These are phyloP conservation scores for Erysimum cheiri DNA, from an alignment of 441 rosid genomes.

Conservation along the genomic window DNA sequence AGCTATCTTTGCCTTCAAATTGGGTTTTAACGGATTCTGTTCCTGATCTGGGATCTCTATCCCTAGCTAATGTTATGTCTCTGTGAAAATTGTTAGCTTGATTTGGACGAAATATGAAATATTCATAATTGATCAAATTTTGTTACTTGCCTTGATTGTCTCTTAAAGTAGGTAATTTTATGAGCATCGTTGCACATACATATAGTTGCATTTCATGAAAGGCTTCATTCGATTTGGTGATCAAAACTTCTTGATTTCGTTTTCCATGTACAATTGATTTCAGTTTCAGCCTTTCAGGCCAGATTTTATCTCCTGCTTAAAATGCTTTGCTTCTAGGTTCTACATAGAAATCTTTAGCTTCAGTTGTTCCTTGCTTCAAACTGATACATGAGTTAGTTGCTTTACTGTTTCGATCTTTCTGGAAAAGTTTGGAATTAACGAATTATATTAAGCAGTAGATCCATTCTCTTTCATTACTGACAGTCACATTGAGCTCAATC, in stretches of 20 bases:
- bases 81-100: conserved; percentile 22
- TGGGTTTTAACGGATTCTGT: conserved; percentile 12
- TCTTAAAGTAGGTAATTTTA: conserved; percentile 4
- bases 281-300: neutral
- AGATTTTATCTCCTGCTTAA: neutral
- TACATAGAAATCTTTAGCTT: neutral
- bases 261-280: neutral
- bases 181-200: conserved; percentile 17
- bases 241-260: neutral
- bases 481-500: neutral
- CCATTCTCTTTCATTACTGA: neutral
- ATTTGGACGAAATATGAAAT: conserved; percentile 5
- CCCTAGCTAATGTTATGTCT: neutral
- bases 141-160: conserved; percentile 1
- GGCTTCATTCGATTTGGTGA: conserved; percentile 5
- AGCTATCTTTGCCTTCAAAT: conserved; percentile 12
- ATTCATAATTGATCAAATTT: conserved; percentile 6
- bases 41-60: conserved; percentile 32
- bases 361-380: neutral
- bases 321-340: neutral
- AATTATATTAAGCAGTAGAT: conserved; percentile 1
- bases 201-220: conserved; percentile 4
- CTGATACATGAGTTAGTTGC: conserved; percentile 6
- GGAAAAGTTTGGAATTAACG: neutral
- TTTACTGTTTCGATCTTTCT: conserved; percentile 11